Conservation (phyloP, 2,329 filamentous ascomycete species). For the Trichocomaceae sp. region DNA sequence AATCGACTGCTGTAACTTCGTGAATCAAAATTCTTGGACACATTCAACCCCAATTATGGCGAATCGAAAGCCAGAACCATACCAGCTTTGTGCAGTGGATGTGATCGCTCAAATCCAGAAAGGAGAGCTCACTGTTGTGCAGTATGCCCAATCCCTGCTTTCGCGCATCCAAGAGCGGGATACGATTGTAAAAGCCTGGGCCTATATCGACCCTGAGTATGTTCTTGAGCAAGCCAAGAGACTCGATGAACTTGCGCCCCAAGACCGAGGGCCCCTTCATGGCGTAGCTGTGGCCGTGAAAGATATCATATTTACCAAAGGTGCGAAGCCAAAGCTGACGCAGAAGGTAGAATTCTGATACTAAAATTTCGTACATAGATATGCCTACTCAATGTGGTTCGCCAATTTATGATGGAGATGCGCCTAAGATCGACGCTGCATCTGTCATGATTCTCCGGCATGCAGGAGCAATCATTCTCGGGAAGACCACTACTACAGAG, state of each 20-base stretch:
- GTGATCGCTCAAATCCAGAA: too few relatives aligned
- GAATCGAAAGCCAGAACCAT: too few relatives aligned
- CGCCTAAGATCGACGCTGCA: slow-evolving; percentile 1
- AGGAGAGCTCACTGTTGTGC: slow-evolving; percentile 47
- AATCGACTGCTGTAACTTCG: too few relatives aligned
- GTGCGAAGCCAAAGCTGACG: too few relatives aligned
- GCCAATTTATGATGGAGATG: slow-evolving; percentile 1
- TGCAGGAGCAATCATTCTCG: slow-evolving; percentile 7
- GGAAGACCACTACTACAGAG: slow-evolving; percentile 9
- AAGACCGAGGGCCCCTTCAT: slow-evolving; percentile 50
- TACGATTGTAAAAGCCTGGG: slow-evolving; percentile 46
- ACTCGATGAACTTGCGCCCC: slow-evolving; percentile 45
- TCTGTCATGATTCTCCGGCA: neutral
- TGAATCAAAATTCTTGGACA: too few relatives aligned
- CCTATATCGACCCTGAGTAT: slow-evolving; percentile 40
- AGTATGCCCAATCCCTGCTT: slow-evolving; percentile 46
- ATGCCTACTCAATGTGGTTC: slow-evolving; percentile 9
- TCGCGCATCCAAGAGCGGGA: slow-evolving; percentile 42
- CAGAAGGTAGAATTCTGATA: too few relatives aligned
- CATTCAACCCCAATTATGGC: too few relatives aligned
- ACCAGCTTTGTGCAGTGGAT: too few relatives aligned
- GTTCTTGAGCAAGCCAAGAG: slow-evolving; percentile 42
- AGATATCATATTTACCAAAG: slow-evolving; percentile 54
- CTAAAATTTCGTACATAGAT: neutral
- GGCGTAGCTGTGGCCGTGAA: slow-evolving; percentile 55